These are phyloP conservation scores for Epichloe sp. DNA, from an alignment of 2,329 filamentous ascomycete species.

Conservation along the genomic window DNA sequence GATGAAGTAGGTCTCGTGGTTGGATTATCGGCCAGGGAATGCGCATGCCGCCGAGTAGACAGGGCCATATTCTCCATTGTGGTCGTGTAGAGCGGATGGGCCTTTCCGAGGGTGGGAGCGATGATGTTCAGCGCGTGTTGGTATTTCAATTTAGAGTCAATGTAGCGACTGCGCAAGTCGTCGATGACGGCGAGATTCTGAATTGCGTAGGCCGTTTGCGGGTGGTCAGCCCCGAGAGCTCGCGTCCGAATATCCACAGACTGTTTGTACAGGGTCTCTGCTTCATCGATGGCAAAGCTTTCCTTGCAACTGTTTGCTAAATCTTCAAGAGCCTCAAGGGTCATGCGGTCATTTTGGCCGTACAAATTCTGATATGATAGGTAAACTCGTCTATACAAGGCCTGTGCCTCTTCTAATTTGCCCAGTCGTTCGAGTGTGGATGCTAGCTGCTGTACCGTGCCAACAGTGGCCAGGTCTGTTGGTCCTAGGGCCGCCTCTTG, in stretches of 20 bases:
- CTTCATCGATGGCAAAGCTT: slow-evolving; percentile 15
- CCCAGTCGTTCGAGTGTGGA: slow-evolving; percentile 11
- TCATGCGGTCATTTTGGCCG: slow-evolving; percentile 14
- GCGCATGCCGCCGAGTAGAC: slow-evolving; percentile 2
- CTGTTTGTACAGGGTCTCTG: slow-evolving; percentile 14
- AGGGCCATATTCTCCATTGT: slow-evolving; percentile 14
- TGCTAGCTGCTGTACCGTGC: slow-evolving; percentile 14
- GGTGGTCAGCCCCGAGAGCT: slow-evolving; percentile 12
- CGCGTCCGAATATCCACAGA: slow-evolving; percentile 13
- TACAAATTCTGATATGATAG: slow-evolving; percentile 15
- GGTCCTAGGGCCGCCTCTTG: slow-evolving; percentile 13
- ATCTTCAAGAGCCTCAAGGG: slow-evolving; percentile 15
- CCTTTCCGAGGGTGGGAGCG: slow-evolving; percentile 10
- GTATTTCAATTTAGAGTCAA: slow-evolving; percentile 11
- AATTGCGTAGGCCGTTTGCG: slow-evolving; percentile 12
- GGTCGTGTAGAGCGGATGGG: slow-evolving; percentile 12
- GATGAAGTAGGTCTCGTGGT: slow-evolving; percentile 1
- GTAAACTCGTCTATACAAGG: slow-evolving; percentile 13
- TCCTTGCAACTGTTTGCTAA: slow-evolving; percentile 13
- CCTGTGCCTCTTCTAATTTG: slow-evolving; percentile 14
- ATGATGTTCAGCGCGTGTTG: slow-evolving; percentile 12
- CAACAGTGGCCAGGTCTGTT: slow-evolving; percentile 12
- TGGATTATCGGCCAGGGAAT: not conserved
- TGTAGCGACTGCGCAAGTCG: slow-evolving; percentile 11
- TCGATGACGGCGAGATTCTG: slow-evolving; percentile 16